Evolutionary conservation across 768 basidiomycete species (phyloP), one percentile per base, ranked within the genome.

Genomic region (Solioccasus polychromus): DNA sequence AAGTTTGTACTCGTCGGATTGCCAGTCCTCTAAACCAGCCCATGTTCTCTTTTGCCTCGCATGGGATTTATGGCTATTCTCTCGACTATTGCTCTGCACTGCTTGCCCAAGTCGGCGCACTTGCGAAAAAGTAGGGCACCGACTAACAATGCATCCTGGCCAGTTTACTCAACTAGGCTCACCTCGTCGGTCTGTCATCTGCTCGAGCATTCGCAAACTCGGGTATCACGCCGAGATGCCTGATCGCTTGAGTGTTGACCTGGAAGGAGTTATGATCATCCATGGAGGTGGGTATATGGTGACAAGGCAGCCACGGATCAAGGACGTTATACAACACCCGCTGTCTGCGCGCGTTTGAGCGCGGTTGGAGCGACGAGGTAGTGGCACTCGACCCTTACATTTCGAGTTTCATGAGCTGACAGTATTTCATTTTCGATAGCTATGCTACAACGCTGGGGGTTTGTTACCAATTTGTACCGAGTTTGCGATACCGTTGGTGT

Each of bases 31-130:
- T 52, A 39, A 50, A 25, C 35, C 22, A 28, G 19, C n/a, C 20
- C 3, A 84, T 96, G 79, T 95, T 96, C 66, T 92, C 93, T 1
- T 96, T 86, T 56, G 92, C 92, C 0, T 88, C 87, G 1, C 94
- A 97, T 54, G 72, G 68, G 15, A 74, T 72, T 17, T 79, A 92
- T 57, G 92, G 92, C 0, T 96, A 97, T 63, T 76, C 81, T 14
- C 74, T 97, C 20, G 76, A 79, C 8, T 93, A 88, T 48, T 92
- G 88, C 6, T 71, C 77, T 5, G 45, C 68, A 3, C 67, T 78
- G 19, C 70, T 83, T 5, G 72, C 73, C 2, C 58, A 71, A 56
- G 82, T 79, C 19, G 90, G 88, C 2, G 73, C 70, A 6, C 71
- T 89, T 19, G 88, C 87, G 11, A 79, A 75, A 30, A 77, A 77